phyloP scores from a whole-genome alignment of 805 yeast genomes.

The Lipomyces sp. region DNA sequence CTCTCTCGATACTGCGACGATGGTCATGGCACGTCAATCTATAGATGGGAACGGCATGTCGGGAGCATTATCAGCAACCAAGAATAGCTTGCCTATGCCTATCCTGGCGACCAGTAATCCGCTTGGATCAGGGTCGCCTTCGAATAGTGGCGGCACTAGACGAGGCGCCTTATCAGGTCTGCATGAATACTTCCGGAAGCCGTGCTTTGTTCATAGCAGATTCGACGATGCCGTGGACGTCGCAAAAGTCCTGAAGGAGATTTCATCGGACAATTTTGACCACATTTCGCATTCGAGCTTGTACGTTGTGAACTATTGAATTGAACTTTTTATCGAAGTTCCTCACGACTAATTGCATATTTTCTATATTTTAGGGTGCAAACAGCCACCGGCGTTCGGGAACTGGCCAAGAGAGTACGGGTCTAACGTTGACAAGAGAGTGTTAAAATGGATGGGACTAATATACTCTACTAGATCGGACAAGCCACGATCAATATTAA shows the following conservation, averaged over 20 bases:
- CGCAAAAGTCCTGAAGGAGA: conserved; percentile 23
- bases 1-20: neutral
- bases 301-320: conserved; percentile 9
- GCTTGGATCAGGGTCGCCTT: neutral
- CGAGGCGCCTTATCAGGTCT: conserved; percentile 13
- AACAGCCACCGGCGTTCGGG: conserved; percentile 43
- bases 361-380: conserved; percentile 29
- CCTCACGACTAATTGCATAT: neutral
- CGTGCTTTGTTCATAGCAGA: conserved; percentile 35
- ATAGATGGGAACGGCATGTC: conserved; percentile 1
- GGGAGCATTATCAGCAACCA: neutral
- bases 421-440: too few species aligned
- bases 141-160: neutral
- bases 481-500: conserved; percentile 57
- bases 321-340: neutral
- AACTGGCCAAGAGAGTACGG: conserved; percentile 40
- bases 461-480: conserved; percentile 31
- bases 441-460: conserved; percentile 2
- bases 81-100: neutral
- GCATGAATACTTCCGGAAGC: conserved; percentile 27
- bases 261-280: conserved; percentile 24
- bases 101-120: neutral
- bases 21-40: neutral
- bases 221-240: conserved; percentile 36
- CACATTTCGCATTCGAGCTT: conserved; percentile 33